Percentiles rank a stretch among this genome's conserved stretches.
These are phyloP conservation scores for Aspergillus hiratsukae DNA, from an alignment of 2,329 filamentous ascomycete species.

Conservation along the genomic window DNA sequence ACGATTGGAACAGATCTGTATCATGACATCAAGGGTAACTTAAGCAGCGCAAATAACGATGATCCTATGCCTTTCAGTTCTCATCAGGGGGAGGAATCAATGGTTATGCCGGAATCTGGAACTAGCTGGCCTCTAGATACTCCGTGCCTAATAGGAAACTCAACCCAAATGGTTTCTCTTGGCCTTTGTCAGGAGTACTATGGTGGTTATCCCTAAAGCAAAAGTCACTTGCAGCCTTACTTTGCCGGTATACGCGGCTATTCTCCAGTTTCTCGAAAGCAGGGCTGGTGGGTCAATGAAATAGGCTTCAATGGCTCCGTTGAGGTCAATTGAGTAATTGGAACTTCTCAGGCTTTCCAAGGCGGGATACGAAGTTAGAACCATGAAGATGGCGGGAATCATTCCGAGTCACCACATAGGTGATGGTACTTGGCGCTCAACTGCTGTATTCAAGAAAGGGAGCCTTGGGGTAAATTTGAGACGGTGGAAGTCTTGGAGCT, in stretches of 20 bases:
- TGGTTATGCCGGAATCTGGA: too few relatives aligned
- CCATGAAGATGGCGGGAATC: neutral
- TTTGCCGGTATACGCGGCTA: neutral
- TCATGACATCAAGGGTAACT: neutral
- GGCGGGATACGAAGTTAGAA: neutral
- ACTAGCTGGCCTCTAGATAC: too few relatives aligned
- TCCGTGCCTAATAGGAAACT: neutral
- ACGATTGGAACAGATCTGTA: neutral
- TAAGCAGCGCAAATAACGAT: too few relatives aligned
- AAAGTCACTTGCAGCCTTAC: neutral
- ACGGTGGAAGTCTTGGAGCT: neutral
- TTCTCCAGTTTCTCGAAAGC: neutral
- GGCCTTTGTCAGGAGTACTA: neutral
- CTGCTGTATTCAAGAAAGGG: neutral
- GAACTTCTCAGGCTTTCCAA: neutral
- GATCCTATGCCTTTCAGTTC: too few relatives aligned
- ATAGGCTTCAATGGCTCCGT: neutral
- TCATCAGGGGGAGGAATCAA: too few relatives aligned
- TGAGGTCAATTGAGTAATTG: neutral
- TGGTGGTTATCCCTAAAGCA: neutral
- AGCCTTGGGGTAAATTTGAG: too few relatives aligned
- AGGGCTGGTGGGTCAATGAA: neutral
- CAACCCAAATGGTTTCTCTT: neutral
- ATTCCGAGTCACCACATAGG: neutral
- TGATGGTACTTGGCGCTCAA: neutral